These are phyloP conservation scores for Colletotrichum lupini DNA, from an alignment of 2,329 filamentous ascomycete species.

Conservation along the genomic window DNA sequence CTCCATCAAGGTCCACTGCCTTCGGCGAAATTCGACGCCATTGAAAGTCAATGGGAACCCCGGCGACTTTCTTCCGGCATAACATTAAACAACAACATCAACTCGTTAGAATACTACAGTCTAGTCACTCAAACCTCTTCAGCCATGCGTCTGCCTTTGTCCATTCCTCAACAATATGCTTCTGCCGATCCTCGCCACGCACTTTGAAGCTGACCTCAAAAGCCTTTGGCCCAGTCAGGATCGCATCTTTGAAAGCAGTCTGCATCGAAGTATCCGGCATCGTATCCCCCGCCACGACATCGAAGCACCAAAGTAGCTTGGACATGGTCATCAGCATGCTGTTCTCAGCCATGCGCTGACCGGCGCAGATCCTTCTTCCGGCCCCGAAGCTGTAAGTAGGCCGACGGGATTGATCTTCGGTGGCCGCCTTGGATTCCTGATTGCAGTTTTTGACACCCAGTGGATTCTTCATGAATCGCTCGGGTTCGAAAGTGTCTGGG, in stretches of 20 bases:
- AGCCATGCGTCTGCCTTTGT: constrained; percentile 6
- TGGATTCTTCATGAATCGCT: constrained; percentile 37
- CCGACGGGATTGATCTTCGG: constrained; percentile 27
- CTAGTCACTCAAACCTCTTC: not conserved
- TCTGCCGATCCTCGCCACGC: not conserved
- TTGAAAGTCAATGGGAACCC: not conserved
- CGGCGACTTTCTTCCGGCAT: not conserved
- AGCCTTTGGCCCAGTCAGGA: constrained; percentile 1
- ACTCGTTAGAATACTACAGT: not conserved
- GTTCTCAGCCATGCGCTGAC: constrained; percentile 59
- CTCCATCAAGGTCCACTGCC: not conserved
- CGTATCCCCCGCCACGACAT: constrained; percentile 42
- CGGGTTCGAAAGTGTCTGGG: constrained; percentile 42
- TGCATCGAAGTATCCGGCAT: not conserved
- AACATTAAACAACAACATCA: not conserved
- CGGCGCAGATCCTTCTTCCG: constrained; percentile 59
- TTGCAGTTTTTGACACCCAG: not conserved
- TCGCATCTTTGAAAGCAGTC: constrained; percentile 8
- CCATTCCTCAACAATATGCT: not conserved
- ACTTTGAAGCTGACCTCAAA: constrained; percentile 3
- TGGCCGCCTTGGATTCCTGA: not conserved
- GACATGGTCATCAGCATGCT: constrained; percentile 52
- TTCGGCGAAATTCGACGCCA: not conserved
- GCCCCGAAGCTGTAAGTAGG: constrained; percentile 56
- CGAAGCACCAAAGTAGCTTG: constrained; percentile 61